phyloP scores from a whole-genome alignment of 306 rosid species.

The Lablab purpureus region DNA sequence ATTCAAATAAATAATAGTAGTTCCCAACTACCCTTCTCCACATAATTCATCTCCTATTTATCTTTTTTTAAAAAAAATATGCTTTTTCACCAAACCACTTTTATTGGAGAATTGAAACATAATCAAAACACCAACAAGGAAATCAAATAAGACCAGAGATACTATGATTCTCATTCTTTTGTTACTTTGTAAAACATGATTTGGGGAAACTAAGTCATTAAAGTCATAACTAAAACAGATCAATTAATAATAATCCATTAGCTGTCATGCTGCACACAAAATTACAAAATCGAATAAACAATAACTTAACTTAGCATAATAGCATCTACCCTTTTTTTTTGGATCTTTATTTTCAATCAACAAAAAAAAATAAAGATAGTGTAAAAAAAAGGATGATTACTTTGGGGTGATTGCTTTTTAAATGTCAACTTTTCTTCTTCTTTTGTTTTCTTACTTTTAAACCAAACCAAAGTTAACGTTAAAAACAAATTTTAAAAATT shows the following conservation, averaged over 20 bases:
- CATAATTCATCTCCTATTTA: background rate
- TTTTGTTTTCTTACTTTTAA: background rate
- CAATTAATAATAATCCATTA: slow-evolving; percentile 10
- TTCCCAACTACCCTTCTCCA: background rate
- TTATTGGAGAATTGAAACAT: no score
- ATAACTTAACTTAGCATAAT: no score
- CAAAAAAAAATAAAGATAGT: background rate
- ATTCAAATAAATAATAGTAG: background rate
- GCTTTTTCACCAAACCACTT: no score
- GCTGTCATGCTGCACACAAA: background rate
- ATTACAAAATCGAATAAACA: background rate
- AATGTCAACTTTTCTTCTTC: background rate
- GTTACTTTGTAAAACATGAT: background rate
- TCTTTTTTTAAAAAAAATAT: no score
- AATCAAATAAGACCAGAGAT: no score
- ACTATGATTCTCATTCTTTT: background rate
- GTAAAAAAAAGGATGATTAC: background rate
- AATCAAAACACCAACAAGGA: no score
- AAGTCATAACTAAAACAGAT: background rate
- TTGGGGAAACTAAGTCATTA: background rate
- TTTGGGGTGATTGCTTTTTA: background rate
- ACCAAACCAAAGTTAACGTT: no score
- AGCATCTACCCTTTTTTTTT: background rate
- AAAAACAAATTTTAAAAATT: no score
- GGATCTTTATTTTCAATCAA: background rate